Evolutionary conservation across 192 early-diverging fungal genomes (phyloP).

Genomic region (Dissophora ornata): DNA sequence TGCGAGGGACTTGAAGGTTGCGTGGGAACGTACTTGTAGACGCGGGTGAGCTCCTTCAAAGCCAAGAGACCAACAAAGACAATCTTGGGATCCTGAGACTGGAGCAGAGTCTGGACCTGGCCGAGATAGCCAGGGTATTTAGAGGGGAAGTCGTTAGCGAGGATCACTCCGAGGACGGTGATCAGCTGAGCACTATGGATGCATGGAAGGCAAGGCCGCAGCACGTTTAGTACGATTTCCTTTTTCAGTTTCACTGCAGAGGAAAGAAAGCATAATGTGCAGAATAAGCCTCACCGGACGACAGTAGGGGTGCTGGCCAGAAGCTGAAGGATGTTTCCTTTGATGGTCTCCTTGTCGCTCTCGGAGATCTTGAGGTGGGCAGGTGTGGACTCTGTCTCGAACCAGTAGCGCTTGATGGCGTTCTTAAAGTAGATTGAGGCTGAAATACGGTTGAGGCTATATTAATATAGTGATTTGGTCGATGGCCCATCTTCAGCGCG

Average conservation of each 20-base stretch:
- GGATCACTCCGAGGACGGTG: constrained; percentile 78
- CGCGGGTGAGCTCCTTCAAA: constrained; percentile 82
- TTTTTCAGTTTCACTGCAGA: too few species aligned
- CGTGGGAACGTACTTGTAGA: constrained; percentile 71
- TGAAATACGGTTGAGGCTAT: constrained; percentile 6
- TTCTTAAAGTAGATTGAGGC: constrained; percentile 52
- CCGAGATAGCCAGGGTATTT: constrained; percentile 85
- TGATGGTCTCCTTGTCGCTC: constrained; percentile 75
- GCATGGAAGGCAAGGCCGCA: not conserved
- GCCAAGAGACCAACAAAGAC: constrained; percentile 85
- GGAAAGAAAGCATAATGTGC: too few species aligned
- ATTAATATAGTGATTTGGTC: too few species aligned
- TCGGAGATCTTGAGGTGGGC: constrained; percentile 68
- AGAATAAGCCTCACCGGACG: constrained; percentile 67
- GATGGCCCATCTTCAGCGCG: too few species aligned
- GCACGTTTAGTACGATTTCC: too few species aligned
- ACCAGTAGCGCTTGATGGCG: constrained; percentile 34
- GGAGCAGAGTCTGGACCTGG: constrained; percentile 71
- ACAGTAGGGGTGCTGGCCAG: constrained; percentile 76
- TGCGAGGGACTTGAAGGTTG: not conserved
- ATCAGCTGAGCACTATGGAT: constrained; percentile 75
- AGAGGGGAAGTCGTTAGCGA: constrained; percentile 81
- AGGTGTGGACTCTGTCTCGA: constrained; percentile 60
- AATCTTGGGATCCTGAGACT: constrained; percentile 70
- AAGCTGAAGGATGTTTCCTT: constrained; percentile 79